These are phyloP conservation scores for Elymus sibiricus DNA, from an alignment of 176 grass and related monocot genomes.

Conservation along the genomic window DNA sequence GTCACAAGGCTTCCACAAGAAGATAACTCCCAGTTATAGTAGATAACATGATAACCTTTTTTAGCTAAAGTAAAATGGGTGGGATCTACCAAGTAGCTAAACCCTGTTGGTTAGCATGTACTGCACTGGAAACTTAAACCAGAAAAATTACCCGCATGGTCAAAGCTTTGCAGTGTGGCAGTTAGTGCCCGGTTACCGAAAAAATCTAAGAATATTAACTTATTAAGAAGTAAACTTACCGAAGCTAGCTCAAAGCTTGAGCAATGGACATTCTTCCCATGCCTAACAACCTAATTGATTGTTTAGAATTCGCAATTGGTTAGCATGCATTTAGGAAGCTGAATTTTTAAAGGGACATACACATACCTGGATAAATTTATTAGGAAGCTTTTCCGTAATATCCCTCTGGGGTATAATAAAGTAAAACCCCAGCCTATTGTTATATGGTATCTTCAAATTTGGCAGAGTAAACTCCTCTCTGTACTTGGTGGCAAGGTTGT, in stretches of 20 bases:
- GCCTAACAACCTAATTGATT: conserved; percentile 76
- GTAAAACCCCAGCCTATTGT: conserved; percentile 83
- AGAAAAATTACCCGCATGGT: neutral
- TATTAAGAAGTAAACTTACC: conserved; percentile 51
- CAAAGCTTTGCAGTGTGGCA: conserved; percentile 9
- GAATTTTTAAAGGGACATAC: conserved; percentile 23
- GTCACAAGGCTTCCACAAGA: neutral
- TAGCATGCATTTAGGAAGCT: conserved; percentile 30
- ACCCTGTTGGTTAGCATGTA: conserved; percentile 4
- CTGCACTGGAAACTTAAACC: conserved; percentile 9
- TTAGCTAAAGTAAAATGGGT: neutral
- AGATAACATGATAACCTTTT: neutral
- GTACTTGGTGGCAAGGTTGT: conserved; percentile 81
- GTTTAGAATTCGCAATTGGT: conserved; percentile 18
- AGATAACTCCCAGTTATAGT: neutral
- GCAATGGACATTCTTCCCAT: conserved; percentile 94
- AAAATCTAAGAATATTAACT: conserved; percentile 12
- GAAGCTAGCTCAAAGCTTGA: conserved; percentile 96
- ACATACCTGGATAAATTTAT: conserved; percentile 88
- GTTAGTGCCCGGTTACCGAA: neutral
- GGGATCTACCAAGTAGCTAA: neutral
- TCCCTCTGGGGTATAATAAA: conserved; percentile 89
- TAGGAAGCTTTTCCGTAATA: conserved; percentile 69
- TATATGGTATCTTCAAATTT: conserved; percentile 86
- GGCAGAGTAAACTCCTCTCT: conserved; percentile 81